These are phyloP conservation scores for Chrysoporthe austroafricana DNA, from an alignment of 2,329 filamentous ascomycete genomes.

Conservation along the genomic window DNA sequence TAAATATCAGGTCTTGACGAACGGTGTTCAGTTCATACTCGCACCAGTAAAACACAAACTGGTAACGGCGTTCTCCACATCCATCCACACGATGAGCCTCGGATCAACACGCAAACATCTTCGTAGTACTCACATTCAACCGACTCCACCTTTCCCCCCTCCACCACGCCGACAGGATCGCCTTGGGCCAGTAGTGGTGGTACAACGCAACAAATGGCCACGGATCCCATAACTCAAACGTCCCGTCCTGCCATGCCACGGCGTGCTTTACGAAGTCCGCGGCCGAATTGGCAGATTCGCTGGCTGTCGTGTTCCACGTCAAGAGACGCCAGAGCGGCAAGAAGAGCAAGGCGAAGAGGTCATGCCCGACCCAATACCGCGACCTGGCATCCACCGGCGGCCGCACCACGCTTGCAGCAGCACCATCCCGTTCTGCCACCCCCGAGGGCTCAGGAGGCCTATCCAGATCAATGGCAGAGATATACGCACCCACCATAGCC, in stretches of 20 bases:
- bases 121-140: conserved; percentile 66
- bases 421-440: conserved; percentile 1
- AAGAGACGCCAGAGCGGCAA: conserved; percentile 46
- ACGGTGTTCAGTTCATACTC: no score
- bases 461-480: conserved; percentile 46
- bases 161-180: conserved; percentile 51
- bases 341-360: conserved; percentile 58
- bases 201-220: conserved; percentile 61
- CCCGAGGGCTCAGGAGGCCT: no score
- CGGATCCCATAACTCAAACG: conserved; percentile 58
- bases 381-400: conserved; percentile 33
- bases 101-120: conserved; percentile 26
- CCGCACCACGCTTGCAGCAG: conserved; percentile 2
- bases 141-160: conserved; percentile 61
- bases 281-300: conserved; percentile 32
- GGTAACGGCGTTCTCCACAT: no score
- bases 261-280: conserved; percentile 43
- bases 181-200: conserved; percentile 58
- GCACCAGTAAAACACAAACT: background rate
- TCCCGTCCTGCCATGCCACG: conserved; percentile 57
- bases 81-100: background rate
- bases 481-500: conserved; percentile 56
- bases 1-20: no score
- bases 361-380: conserved; percentile 71
- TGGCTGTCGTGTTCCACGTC: conserved; percentile 30